Conservation (phyloP, 2,329 filamentous ascomycete species). For the Ophiostoma piceae region DNA sequence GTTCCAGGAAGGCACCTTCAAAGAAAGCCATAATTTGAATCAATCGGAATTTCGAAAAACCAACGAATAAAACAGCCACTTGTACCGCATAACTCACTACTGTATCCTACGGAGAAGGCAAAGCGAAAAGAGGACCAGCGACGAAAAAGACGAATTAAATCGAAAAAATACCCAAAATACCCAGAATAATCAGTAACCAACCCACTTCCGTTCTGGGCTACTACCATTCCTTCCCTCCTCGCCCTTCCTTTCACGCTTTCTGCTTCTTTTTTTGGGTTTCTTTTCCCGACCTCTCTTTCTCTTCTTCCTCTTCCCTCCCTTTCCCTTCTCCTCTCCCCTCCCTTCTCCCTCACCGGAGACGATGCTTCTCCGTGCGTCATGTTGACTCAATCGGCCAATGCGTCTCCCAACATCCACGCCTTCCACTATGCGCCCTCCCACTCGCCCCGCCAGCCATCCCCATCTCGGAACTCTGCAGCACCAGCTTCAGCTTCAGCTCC, state of each 20-base stretch:
- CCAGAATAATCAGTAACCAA: not conserved
- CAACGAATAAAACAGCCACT: not conserved
- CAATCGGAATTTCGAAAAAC: not conserved
- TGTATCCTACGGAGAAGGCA: not conserved
- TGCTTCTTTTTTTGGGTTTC: not conserved
- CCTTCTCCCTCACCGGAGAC: slow-evolving; percentile 13
- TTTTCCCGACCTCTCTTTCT: not conserved
- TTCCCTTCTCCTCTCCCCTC: not conserved
- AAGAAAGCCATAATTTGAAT: not conserved
- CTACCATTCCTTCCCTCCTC: not conserved
- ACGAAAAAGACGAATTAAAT: slow-evolving; percentile 9
- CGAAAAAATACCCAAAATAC: not conserved
- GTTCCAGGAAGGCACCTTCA: not conserved
- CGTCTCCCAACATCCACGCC: slow-evolving; percentile 44
- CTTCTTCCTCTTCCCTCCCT: not conserved
- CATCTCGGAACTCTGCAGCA: slow-evolving; percentile 35
- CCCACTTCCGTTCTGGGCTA: slow-evolving; percentile 12
- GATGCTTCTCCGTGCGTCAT: slow-evolving; percentile 36
- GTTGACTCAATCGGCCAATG: slow-evolving; percentile 55
- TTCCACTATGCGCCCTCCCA: slow-evolving; percentile 46
- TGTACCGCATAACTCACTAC: no score
- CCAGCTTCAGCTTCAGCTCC: slow-evolving; percentile 10
- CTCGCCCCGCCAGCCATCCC: slow-evolving; percentile 40
- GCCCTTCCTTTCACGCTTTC: not conserved
- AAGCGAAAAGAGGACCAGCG: slow-evolving; percentile 11